These are phyloP conservation scores for Terfezia claveryi DNA, from an alignment of 495 filamentous ascomycete genomes.

Conservation along the genomic window DNA sequence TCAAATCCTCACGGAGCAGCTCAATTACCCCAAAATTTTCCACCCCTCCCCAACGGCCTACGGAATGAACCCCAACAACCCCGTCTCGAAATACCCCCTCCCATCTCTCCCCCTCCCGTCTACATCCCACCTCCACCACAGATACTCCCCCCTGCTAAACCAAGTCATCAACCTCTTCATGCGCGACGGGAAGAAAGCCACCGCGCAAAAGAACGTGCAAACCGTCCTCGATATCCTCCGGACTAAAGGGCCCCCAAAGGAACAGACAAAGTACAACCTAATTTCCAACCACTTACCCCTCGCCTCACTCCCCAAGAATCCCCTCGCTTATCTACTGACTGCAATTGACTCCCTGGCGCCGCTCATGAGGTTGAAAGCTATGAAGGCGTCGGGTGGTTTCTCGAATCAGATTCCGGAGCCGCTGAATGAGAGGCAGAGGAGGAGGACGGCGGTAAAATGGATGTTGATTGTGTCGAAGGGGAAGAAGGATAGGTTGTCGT, in stretches of 20 bases:
- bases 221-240: conserved; percentile 72
- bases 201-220: conserved; percentile 32
- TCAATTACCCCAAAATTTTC: conserved; percentile 1
- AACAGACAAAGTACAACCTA: conserved; percentile 45
- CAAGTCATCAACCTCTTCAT: conserved; percentile 83
- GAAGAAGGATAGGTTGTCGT: conserved; percentile 35
- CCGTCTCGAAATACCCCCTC: conserved; percentile 51
- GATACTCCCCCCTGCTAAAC: conserved; percentile 60
- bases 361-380: conserved; percentile 49
- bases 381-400: conserved; percentile 61
- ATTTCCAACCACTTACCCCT: conserved; percentile 50
- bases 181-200: conserved; percentile 63
- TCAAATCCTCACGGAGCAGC: neutral
- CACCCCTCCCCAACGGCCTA: conserved; percentile 8
- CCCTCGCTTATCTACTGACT: conserved; percentile 54
- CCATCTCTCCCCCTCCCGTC: conserved; percentile 42
- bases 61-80: conserved; percentile 16
- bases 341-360: conserved; percentile 96
- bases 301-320: conserved; percentile 51
- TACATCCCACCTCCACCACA: conserved; percentile 40
- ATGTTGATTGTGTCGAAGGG: conserved; percentile 54
- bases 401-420: conserved; percentile 67
- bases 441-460: conserved; percentile 61
- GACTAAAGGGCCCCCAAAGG: conserved; percentile 51
- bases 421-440: conserved; percentile 46